A percentile compares a stretch with the other conserved stretches of the same genome.
phyloP scores from a whole-genome alignment of 2,329 filamentous ascomycete genomes.

The Amylocarpus encephaloides region DNA sequence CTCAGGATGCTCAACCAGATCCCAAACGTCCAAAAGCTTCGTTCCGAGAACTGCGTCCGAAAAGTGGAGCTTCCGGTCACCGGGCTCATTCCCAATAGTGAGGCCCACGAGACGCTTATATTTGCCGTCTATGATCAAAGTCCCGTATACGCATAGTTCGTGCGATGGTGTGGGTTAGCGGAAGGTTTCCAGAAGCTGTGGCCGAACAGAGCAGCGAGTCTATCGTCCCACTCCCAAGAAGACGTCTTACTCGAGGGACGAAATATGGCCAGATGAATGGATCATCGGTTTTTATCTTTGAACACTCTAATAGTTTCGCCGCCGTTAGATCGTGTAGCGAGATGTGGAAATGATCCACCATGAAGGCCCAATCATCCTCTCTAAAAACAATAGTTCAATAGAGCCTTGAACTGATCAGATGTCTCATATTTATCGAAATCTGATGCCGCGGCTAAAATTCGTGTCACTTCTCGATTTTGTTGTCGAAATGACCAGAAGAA shows the following conservation, averaged over 20 bases:
- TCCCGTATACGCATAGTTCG: too few species aligned
- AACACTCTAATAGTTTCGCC: neutral
- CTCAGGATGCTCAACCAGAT: constrained; percentile 7
- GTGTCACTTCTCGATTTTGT: neutral
- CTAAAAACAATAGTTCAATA: too few species aligned
- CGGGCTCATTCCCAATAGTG: neutral
- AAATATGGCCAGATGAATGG: too few species aligned
- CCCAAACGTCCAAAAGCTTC: constrained; percentile 1
- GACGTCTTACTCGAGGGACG: too few species aligned
- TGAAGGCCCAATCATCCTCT: neutral
- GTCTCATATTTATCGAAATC: too few species aligned
- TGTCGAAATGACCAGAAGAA: neutral
- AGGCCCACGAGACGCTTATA: neutral
- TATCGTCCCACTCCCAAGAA: too few species aligned
- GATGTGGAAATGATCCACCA: neutral
- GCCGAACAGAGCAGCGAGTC: too few species aligned
- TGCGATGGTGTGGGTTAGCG: too few species aligned
- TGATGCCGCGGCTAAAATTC: neutral
- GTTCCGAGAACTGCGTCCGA: neutral
- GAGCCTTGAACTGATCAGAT: too few species aligned
- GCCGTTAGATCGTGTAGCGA: neutral
- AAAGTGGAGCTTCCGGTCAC: constrained; percentile 1
- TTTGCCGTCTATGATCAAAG: neutral
- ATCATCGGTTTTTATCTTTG: neutral
- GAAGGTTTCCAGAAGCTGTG: too few species aligned